A percentile compares a stretch with the other conserved stretches of the same genome.
phyloP scores from a whole-genome alignment of 2,329 filamentous ascomycete species.

The Boeremia exigua region DNA sequence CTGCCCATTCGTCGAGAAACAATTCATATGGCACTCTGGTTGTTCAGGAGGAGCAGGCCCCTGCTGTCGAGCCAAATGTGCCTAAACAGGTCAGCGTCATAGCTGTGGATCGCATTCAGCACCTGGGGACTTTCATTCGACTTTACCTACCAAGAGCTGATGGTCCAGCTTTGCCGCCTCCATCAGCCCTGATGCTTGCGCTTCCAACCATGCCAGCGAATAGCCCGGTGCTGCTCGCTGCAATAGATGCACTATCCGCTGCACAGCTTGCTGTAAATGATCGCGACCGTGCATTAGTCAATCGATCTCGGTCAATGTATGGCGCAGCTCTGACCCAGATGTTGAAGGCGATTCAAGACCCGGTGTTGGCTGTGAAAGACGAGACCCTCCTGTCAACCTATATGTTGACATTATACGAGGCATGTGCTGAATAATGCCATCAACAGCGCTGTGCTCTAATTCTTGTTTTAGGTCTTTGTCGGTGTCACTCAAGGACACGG shows the following conservation, averaged over 20 bases:
- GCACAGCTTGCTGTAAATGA: constrained; percentile 44
- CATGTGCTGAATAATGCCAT: constrained; percentile 1
- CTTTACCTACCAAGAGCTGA: constrained; percentile 41
- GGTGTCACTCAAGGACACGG: constrained; percentile 43
- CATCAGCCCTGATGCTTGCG: constrained; percentile 44
- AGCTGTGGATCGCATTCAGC: constrained; percentile 45
- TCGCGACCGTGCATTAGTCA: constrained; percentile 36
- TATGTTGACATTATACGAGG: constrained; percentile 44
- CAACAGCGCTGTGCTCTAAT: not conserved
- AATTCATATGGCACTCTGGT: constrained; percentile 16
- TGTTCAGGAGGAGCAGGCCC: constrained; percentile 19
- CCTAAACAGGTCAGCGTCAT: constrained; percentile 42
- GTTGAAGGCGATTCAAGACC: constrained; percentile 38
- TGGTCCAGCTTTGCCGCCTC: constrained; percentile 40
- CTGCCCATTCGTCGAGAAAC: constrained; percentile 6
- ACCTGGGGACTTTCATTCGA: constrained; percentile 41
- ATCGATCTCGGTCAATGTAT: constrained; percentile 45
- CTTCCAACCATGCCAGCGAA: constrained; percentile 40
- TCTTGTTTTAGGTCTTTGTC: constrained; percentile 37
- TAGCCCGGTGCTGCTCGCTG: constrained; percentile 39
- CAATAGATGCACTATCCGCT: constrained; percentile 43
- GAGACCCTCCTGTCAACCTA: constrained; percentile 46
- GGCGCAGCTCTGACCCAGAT: constrained; percentile 43
- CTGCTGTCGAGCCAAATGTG: constrained; percentile 26
- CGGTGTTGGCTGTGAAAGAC: constrained; percentile 36